A percentile compares a stretch with the other conserved stretches of the same genome.
Evolutionary conservation across 2,329 filamentous ascomycete genomes (phyloP).

Genomic region (Daldinia sp.): DNA sequence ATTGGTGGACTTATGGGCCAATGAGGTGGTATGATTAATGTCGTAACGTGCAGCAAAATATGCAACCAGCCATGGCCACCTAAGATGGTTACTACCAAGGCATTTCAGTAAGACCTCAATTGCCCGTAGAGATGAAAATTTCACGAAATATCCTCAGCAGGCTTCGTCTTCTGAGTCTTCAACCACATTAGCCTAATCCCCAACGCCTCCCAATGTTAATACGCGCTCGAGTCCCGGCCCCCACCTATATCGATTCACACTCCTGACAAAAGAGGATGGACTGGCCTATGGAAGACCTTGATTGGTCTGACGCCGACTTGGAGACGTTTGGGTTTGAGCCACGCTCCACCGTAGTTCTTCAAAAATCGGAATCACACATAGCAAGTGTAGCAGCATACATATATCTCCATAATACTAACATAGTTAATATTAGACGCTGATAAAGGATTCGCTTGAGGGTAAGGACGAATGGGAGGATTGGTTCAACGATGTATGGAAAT

Average conservation of each 20-base stretch:
- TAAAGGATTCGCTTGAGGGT: neutral
- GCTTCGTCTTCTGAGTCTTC: no score
- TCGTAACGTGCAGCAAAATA: neutral
- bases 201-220: neutral
- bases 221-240: neutral
- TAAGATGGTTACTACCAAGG: neutral
- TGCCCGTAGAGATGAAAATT: neutral
- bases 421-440: neutral
- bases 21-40: neutral
- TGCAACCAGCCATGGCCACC: neutral
- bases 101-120: neutral
- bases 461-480: neutral
- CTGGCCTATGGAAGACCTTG: neutral
- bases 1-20: neutral
- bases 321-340: neutral
- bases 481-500: neutral
- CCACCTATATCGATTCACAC: neutral
- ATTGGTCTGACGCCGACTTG: neutral
- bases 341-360: neutral
- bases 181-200: neutral
- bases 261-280: neutral
- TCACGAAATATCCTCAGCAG: neutral
- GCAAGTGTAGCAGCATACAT: neutral
- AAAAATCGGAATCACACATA: neutral
- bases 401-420: neutral